phyloP scores from a whole-genome alignment of 345 rosid species.

The Dipteronia sinensis region DNA sequence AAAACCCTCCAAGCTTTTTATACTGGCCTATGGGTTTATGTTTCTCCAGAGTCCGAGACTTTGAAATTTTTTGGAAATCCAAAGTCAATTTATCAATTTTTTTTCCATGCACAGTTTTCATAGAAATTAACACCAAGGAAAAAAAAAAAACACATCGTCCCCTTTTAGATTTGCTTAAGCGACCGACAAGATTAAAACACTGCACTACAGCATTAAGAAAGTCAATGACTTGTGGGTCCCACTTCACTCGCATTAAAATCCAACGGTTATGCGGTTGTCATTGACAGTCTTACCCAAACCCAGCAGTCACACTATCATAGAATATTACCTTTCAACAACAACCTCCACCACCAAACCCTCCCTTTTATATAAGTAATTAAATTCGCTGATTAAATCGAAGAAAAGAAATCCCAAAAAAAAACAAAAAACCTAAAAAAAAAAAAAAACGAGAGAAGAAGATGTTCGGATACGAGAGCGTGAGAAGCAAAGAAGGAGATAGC shows the following conservation, averaged over 20 bases:
- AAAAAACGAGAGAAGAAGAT: slow-evolving; percentile 23
- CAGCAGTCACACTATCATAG: not conserved
- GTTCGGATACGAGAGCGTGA: slow-evolving; percentile 62
- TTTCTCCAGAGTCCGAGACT: not conserved
- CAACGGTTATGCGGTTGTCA: not conserved
- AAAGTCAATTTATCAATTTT: not conserved
- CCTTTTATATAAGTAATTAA: not conserved
- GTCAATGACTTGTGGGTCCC: not conserved
- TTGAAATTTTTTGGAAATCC: not conserved
- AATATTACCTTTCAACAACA: not conserved
- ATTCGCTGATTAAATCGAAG: not conserved
- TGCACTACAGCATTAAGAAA: not conserved
- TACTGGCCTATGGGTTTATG: too few species aligned
- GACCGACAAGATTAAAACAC: not conserved
- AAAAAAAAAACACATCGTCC: too few species aligned
- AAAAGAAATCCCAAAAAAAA: too few species aligned
- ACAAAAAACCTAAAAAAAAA: too few species aligned
- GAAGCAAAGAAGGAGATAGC: slow-evolving; percentile 25
- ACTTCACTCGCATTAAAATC: too few species aligned
- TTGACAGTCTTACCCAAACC: not conserved
- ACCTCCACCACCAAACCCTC: too few species aligned
- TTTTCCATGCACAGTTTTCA: not conserved
- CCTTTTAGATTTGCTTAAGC: not conserved
- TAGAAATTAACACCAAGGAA: too few species aligned
- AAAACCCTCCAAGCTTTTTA: too few species aligned